Percentiles rank a stretch among this genome's conserved stretches.
Conservation (phyloP, 768 basidiomycete species). For the Boletus tomentosulus region DNA sequence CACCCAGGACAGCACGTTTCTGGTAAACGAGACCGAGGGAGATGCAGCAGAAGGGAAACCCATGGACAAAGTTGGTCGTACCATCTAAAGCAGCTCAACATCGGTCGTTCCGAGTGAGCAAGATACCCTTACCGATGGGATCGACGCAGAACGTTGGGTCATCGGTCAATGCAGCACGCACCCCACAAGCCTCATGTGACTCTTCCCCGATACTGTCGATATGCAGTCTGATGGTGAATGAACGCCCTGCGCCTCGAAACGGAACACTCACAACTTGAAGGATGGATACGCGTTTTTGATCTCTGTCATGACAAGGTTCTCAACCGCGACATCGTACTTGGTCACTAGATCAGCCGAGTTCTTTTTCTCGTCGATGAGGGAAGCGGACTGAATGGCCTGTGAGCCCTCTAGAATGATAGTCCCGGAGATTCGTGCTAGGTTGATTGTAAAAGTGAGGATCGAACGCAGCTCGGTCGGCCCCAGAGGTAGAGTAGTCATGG, state of each 20-base stretch:
- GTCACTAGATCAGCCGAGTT: no score
- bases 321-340: no score
- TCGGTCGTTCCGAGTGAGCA: neutral
- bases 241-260: neutral
- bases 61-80: slow-evolving; percentile 83
- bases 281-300: no score
- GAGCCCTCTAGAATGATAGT: no score
- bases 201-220: slow-evolving; percentile 77
- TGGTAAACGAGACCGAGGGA: slow-evolving; percentile 86
- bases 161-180: no score
- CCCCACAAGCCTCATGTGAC: no score
- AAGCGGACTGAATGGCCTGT: no score
- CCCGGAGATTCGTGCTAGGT: no score
- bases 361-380: no score
- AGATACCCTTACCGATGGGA: slow-evolving; percentile 67
- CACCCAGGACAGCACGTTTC: slow-evolving; percentile 75
- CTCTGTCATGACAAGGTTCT: no score
- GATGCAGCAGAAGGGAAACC: slow-evolving; percentile 84
- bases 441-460: slow-evolving; percentile 63
- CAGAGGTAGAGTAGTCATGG: slow-evolving; percentile 6
- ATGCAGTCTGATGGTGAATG: neutral
- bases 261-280: slow-evolving; percentile 69
- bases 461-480: slow-evolving; percentile 45
- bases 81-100: slow-evolving; percentile 50
- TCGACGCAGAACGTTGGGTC: no score